A percentile compares a stretch with the other conserved stretches of the same genome.
Conservation (phyloP, 2,329 filamentous ascomycete species). For the Tolypocladium ovalisporum region DNA sequence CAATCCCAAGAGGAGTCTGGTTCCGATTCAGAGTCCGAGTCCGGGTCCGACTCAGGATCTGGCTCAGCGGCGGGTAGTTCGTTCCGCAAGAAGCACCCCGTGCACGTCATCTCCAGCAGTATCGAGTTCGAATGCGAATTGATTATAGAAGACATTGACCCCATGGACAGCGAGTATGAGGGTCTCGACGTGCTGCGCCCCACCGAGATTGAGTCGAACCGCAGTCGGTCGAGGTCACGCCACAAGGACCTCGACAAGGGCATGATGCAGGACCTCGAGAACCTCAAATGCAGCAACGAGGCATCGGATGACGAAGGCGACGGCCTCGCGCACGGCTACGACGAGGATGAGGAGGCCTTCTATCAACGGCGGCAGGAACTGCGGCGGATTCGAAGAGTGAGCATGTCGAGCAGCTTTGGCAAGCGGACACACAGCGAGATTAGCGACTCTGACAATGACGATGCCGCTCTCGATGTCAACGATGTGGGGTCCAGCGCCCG, state of each 20-base stretch:
- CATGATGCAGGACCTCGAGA: constrained; percentile 32
- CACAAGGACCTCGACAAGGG: constrained; percentile 27
- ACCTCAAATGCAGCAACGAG: constrained; percentile 33
- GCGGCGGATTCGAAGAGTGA: constrained; percentile 33
- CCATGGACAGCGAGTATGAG: constrained; percentile 33
- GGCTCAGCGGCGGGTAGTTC: constrained; percentile 9
- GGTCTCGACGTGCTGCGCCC: constrained; percentile 31
- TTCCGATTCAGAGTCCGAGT: background rate
- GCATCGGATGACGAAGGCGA: constrained; percentile 23
- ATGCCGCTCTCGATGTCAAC: constrained; percentile 27
- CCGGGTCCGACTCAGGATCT: constrained; percentile 2
- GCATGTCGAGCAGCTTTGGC: constrained; percentile 41
- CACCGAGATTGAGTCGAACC: constrained; percentile 34
- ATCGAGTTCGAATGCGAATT: constrained; percentile 18
- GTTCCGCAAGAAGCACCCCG: background rate
- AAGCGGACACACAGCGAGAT: constrained; percentile 44
- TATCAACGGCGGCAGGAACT: constrained; percentile 29
- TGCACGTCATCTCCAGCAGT: constrained; percentile 7
- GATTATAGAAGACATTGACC: constrained; percentile 35
- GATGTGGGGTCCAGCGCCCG: constrained; percentile 36
- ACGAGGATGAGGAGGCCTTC: constrained; percentile 29
- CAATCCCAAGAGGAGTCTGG: constrained; percentile 9
- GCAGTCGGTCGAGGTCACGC: constrained; percentile 28
- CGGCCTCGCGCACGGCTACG: constrained; percentile 13
- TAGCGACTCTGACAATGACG: constrained; percentile 36